Base-by-base conservation (phyloP, 176 grass and related monocot species). In the Guadua angustifolia region DNA sequence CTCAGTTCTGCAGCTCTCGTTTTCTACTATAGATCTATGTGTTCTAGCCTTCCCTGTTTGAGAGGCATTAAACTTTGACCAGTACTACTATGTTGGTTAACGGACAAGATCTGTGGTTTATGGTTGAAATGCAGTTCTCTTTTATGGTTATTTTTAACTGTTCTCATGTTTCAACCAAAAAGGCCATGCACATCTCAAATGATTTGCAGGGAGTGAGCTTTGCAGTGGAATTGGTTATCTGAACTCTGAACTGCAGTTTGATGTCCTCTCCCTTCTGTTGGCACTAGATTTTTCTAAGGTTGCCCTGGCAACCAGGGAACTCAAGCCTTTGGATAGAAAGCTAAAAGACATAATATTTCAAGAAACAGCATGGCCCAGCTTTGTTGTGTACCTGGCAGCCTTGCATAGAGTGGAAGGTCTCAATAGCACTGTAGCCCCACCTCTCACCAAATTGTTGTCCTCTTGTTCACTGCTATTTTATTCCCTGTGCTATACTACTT, bases 261-360 rank as follows among this genome's bases (percentile, higher is more conserved):
- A 46, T 22, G 13, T 5, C 9, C 22, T 79, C 9, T 39, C 4
- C 25, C 44, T 62, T 69, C 42, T 63, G 39, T 29, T 70, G 26
- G 14, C 29, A 16, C 7, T 55, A 5, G 12, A 49, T 58, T 40
- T 50, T 39, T n/a, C 2, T 24, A 16, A 10, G 53, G 16, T 11
- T 82, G 61, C 79, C 75, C 49, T 80, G 11, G 14, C 26, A 1
- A 47, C 21, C 29, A 79, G 50, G 74, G 75, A 74, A 88, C 75
- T 67, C 66, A 17, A 40, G 26, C 57, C 9, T 55, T 67, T 79
- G 52, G 43, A 83, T 16, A 29, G 7, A 24, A 56, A 63, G 60
- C 43, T 71, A 16, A 42, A 40, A 10, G 6, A 56, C 3, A 9
- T 4, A 49, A n/a, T 2, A 16, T 16, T 69, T 67, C n/a, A 25